Evolutionary conservation across 306 rosid species (phyloP), one percentile per base, ranked within the genome.

Genomic region (Medicago ruthenica): DNA sequence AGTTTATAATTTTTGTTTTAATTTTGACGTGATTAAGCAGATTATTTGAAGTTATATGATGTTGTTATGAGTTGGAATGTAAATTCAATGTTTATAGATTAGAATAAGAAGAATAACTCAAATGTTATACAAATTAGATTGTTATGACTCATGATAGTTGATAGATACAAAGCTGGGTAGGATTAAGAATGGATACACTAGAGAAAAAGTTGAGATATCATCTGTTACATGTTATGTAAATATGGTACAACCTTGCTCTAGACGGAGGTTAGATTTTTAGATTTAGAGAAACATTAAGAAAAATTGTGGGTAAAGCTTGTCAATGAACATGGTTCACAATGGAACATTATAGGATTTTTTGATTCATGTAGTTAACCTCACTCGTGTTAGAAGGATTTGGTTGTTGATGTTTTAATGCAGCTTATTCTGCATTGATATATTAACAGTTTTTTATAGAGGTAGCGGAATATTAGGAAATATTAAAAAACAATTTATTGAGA

Each of bases 1-100:
- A 75, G 13, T 51, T 74, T 20, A 24, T 71, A 1, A 4, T 47
- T 39, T 55, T 70, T 8, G 20, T n/a, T 65, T 62, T 51, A 45
- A 15, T 66, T 63, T 34, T 31, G 34, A 15, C 2, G 5, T 31
- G 15, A 18, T 41, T 34, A 3, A 60, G 37, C 1, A 3, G 62
- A 2, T 70, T n/a, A 13, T 9, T 41, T 41, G 8, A 20, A 41
- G 39, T 11, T 67, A 1, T 17, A 13, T 40, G 71, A 13, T 66
- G 68, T 37, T 64, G 47, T 16, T 24, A 10, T 51, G 34, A 70
- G 6, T 16, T 36, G 14, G 7, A 27, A 22, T 68, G 7, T 4
- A 5, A 22, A 22, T 4, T 68, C 58, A 45, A 8, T 68, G 41
- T 22, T 45, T 14, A 24, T 8, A 15, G 13, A 12, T 42, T 24